A percentile compares a stretch with the other conserved stretches of the same genome.
phyloP scores from a whole-genome alignment of 2,329 filamentous ascomycete species.

The Sporothrix inflata region DNA sequence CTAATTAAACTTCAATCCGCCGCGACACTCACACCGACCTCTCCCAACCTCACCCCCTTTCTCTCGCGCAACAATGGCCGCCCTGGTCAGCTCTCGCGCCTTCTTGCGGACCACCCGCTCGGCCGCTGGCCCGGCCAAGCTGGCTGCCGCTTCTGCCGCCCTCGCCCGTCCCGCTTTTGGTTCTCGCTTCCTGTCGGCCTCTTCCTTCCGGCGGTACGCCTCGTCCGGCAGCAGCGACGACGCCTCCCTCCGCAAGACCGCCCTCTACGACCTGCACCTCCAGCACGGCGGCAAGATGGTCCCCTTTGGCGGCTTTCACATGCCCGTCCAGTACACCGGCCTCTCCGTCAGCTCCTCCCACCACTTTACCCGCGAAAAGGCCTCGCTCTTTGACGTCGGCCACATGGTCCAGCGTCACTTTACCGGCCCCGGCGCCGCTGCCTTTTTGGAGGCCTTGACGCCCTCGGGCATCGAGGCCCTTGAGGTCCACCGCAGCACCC shows the following conservation, averaged over 20 bases:
- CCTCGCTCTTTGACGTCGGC: slow-evolving; percentile 91
- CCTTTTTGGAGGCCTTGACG: slow-evolving; percentile 82
- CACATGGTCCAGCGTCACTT: slow-evolving; percentile 96
- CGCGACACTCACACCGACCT: neutral
- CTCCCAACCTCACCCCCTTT: neutral
- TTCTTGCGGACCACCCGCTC: slow-evolving; percentile 19
- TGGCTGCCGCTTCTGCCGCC: neutral
- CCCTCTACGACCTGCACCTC: slow-evolving; percentile 50
- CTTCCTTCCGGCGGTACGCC: neutral
- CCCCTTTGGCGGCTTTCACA: slow-evolving; percentile 88
- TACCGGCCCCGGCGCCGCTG: slow-evolving; percentile 75
- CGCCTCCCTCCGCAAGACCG: slow-evolving; percentile 39
- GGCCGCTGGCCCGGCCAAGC: slow-evolving; percentile 6
- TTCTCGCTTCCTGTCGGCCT: neutral
- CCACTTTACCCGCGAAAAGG: slow-evolving; percentile 83
- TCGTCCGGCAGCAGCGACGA: slow-evolving; percentile 22
- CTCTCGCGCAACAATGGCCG: slow-evolving; percentile 13
- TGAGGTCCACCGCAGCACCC: slow-evolving; percentile 69
- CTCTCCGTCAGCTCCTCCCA: slow-evolving; percentile 83
- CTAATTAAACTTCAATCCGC: neutral
- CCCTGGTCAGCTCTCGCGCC: slow-evolving; percentile 24
- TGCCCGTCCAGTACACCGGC: slow-evolving; percentile 87
- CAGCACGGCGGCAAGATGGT: slow-evolving; percentile 88
- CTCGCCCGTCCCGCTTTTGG: neutral
- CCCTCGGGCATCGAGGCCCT: slow-evolving; percentile 72